Evolutionary conservation across 441 rosid species (phyloP).

Genomic region (Flueggea neowawraea): DNA sequence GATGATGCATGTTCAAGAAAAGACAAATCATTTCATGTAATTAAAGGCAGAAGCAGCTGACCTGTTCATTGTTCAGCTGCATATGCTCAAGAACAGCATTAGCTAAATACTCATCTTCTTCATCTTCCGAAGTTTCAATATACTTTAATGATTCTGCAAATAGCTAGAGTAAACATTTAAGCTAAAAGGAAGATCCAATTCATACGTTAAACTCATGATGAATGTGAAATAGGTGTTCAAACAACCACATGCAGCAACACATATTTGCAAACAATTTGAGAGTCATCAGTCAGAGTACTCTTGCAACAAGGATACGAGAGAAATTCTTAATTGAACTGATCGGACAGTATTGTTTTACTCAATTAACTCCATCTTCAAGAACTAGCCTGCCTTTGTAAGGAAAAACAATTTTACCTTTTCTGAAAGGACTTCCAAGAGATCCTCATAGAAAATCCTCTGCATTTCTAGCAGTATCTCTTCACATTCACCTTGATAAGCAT

Average conservation of each 20-base stretch:
- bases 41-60: slow-evolving; percentile 8
- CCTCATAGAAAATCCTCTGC: slow-evolving; percentile 88
- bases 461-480: slow-evolving; percentile 88
- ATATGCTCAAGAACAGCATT: slow-evolving; percentile 64
- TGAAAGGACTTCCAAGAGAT: slow-evolving; percentile 35
- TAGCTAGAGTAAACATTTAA: slow-evolving; percentile 25
- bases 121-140: slow-evolving; percentile 67
- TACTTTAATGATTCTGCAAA: slow-evolving; percentile 39
- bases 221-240: no score
- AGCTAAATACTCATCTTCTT: slow-evolving; percentile 91
- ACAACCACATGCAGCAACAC: no score
- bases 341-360: no score
- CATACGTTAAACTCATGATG: no score
- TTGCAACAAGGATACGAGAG: no score
- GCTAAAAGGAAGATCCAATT: slow-evolving; percentile 21
- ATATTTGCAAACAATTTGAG: no score
- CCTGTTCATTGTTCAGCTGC: slow-evolving; percentile 69
- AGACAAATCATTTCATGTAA: background rate
- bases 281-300: no score
- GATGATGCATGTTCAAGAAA: background rate
- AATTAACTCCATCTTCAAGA: no score
- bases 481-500: slow-evolving; percentile 64
- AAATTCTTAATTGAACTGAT: no score
- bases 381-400: background rate
- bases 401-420: slow-evolving; percentile 25